These are phyloP conservation scores for Lablab purpureus DNA, from an alignment of 306 rosid species.

Conservation along the genomic window DNA sequence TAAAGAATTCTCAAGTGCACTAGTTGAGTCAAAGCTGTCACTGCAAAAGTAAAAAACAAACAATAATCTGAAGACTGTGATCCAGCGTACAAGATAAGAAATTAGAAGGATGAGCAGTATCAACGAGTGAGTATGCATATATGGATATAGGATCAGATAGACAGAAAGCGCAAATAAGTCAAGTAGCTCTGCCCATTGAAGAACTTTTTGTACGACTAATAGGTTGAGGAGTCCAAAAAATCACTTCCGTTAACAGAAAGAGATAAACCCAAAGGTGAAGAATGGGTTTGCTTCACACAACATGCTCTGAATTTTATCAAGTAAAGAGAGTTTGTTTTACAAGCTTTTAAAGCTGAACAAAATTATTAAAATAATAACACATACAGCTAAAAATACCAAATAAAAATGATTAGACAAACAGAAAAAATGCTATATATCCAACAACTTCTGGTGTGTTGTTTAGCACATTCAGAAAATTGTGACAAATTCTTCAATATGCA, in stretches of 20 bases:
- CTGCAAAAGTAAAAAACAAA: constrained; percentile 63
- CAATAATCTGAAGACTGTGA: constrained; percentile 34
- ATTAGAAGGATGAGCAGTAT: constrained; percentile 15
- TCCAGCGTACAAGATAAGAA: not conserved
- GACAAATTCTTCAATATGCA: constrained; percentile 30
- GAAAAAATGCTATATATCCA: not conserved
- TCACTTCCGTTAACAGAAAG: constrained; percentile 1
- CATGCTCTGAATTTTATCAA: not conserved
- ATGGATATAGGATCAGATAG: constrained; percentile 29
- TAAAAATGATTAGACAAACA: not conserved
- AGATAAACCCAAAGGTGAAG: not conserved
- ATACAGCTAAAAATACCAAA: not conserved
- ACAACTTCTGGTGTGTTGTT: not conserved
- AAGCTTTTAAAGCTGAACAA: constrained; percentile 8
- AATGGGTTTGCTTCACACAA: not conserved
- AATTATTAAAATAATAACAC: constrained; percentile 1
- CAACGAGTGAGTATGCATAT: constrained; percentile 21
- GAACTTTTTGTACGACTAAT: constrained; percentile 25
- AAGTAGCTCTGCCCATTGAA: constrained; percentile 19
- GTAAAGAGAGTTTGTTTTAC: not conserved
- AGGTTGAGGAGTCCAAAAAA: constrained; percentile 16
- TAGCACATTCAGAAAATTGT: not conserved
- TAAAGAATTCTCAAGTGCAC: constrained; percentile 87
- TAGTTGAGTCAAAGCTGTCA: constrained; percentile 79
- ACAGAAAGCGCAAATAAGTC: constrained; percentile 14